Percentiles rank a stretch among this genome's conserved stretches.
Evolutionary conservation across 2,329 filamentous ascomycete genomes (phyloP).

Genomic region (Leptosphaerulina australis): DNA sequence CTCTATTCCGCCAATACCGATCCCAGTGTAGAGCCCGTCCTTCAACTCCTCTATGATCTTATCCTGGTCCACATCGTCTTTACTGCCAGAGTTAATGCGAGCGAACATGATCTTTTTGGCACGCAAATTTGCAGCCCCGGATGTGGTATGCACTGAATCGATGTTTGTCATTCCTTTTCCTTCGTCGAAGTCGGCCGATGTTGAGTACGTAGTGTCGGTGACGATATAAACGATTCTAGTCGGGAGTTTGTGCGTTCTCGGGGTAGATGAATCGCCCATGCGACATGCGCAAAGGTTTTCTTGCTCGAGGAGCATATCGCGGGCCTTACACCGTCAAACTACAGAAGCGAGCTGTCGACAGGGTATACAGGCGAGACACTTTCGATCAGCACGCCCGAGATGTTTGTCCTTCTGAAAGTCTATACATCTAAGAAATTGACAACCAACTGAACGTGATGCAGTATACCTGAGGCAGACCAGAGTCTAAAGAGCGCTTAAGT

Average conservation of each 20-base stretch:
- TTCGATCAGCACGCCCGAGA: background rate
- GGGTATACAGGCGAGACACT: background rate
- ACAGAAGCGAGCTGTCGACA: background rate
- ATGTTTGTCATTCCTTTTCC: slow-evolving; percentile 27
- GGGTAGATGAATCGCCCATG: background rate
- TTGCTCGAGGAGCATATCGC: slow-evolving; percentile 4
- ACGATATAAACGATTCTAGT: slow-evolving; percentile 29
- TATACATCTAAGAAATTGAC: slow-evolving; percentile 2
- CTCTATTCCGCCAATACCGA: slow-evolving; percentile 27
- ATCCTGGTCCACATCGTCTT: slow-evolving; percentile 29
- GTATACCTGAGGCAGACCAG: slow-evolving; percentile 1
- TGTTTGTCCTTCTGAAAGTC: background rate
- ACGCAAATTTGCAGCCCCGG: slow-evolving; percentile 25
- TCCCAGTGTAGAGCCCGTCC: slow-evolving; percentile 30
- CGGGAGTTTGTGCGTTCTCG: slow-evolving; percentile 1
- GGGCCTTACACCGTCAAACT: background rate
- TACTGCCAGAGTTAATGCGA: slow-evolving; percentile 7
- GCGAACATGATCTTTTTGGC: slow-evolving; percentile 35
- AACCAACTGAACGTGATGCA: background rate
- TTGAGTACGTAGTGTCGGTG: slow-evolving; percentile 30
- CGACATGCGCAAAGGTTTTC: background rate
- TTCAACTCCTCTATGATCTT: slow-evolving; percentile 33
- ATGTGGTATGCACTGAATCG: slow-evolving; percentile 30
- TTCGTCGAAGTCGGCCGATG: slow-evolving; percentile 21
- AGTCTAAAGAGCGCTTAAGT: background rate